phyloP scores from a whole-genome alignment of 75 land plant species.

The Pinus tabuliformis region DNA sequence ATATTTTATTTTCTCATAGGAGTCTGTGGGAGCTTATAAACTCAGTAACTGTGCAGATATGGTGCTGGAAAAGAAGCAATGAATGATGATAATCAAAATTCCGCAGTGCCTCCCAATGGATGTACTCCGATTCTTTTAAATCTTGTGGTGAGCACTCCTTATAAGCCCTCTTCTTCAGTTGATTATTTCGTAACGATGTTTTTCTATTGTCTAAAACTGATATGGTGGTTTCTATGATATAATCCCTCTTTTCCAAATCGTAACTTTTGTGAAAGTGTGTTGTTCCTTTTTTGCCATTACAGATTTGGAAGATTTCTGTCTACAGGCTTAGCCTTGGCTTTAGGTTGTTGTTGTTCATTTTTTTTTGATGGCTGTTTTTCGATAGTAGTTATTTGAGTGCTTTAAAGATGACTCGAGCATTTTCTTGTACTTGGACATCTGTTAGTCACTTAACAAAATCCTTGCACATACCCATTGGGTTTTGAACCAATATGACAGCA shows the following conservation, averaged over 20 bases:
- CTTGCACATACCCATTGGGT: too few species aligned
- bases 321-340: too few species aligned
- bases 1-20: background rate
- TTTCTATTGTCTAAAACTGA: background rate
- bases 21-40: background rate
- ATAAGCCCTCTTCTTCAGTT: background rate
- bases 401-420: too few species aligned
- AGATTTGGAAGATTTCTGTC: too few species aligned
- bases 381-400: too few species aligned
- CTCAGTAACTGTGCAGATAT: slow-evolving; percentile 34
- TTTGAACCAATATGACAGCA: too few species aligned
- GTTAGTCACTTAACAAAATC: too few species aligned
- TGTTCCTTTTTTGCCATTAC: background rate
- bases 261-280: background rate
- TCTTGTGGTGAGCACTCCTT: slow-evolving; percentile 39
- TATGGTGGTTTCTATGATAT: background rate
- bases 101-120: slow-evolving; percentile 26
- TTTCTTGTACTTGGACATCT: too few species aligned
- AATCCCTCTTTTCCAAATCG: background rate
- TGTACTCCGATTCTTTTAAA: slow-evolving; percentile 54
- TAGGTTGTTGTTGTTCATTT: too few species aligned
- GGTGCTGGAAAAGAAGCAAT: slow-evolving; percentile 17
- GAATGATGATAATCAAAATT: background rate
- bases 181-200: background rate
- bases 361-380: too few species aligned